A percentile compares a stretch with the other conserved stretches of the same genome.
phyloP scores from a whole-genome alignment of 805 yeast genomes.

The Ogataea ganodermae region DNA sequence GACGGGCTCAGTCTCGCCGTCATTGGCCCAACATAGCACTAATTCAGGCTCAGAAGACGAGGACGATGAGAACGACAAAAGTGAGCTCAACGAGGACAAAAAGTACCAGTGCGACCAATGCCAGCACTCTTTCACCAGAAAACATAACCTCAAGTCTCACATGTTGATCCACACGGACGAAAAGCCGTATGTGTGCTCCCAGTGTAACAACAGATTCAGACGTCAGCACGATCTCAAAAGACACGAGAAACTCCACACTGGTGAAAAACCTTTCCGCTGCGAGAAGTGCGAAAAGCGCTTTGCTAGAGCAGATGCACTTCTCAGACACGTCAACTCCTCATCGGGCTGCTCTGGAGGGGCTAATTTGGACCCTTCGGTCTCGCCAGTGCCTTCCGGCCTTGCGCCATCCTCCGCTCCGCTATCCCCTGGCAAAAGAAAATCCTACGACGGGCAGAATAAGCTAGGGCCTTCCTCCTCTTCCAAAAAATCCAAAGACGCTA shows the following conservation, averaged over 20 bases:
- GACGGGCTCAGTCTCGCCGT: conserved; percentile 8
- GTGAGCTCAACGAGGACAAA: conserved; percentile 30
- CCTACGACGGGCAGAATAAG: conserved; percentile 14
- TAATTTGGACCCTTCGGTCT: conserved; percentile 17
- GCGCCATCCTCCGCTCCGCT: conserved; percentile 8
- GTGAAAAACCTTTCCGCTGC: conserved; percentile 70
- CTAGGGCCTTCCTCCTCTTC: conserved; percentile 1
- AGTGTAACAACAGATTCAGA: conserved; percentile 64
- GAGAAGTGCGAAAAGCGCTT: conserved; percentile 61
- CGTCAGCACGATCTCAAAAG: conserved; percentile 76
- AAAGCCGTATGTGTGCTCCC: conserved; percentile 63
- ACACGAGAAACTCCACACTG: conserved; percentile 74
- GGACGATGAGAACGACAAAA: conserved; percentile 19
- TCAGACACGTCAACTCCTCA: conserved; percentile 58
- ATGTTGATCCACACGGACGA: conserved; percentile 64
- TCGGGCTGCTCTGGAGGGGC: conserved; percentile 29
- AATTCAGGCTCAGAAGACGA: conserved; percentile 15
- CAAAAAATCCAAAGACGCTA: conserved; percentile 19
- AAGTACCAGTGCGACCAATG: conserved; percentile 59
- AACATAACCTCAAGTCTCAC: conserved; percentile 75
- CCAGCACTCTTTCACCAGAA: conserved; percentile 64
- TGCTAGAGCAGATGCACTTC: conserved; percentile 75
- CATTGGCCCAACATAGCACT: conserved; percentile 12
- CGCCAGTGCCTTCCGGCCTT: conserved; percentile 15
- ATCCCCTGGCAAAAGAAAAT: conserved; percentile 11